A percentile compares a stretch with the other conserved stretches of the same genome.
Conservation (phyloP, 2,329 filamentous ascomycete species). For the Aspergillus sp. region DNA sequence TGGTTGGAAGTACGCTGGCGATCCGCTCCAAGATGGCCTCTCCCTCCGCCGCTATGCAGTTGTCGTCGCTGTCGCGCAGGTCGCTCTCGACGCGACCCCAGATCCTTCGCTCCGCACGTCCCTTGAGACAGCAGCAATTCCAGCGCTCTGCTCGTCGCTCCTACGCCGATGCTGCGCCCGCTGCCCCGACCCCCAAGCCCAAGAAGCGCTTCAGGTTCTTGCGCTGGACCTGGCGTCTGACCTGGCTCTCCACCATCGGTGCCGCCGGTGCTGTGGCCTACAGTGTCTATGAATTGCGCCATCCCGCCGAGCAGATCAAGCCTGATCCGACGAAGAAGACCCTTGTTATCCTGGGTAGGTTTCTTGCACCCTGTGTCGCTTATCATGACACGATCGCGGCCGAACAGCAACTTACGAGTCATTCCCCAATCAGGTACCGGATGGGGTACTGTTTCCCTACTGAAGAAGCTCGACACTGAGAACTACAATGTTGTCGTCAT, state of each 20-base stretch:
- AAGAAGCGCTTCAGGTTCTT: slow-evolving; percentile 68
- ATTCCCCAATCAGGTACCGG: slow-evolving; percentile 71
- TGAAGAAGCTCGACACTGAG: slow-evolving; percentile 98
- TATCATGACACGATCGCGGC: not conserved
- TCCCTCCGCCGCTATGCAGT: slow-evolving; percentile 34
- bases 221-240: slow-evolving; percentile 79
- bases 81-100: slow-evolving; percentile 35
- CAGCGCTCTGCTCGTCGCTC: slow-evolving; percentile 47
- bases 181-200: slow-evolving; percentile 41
- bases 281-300: slow-evolving; percentile 77
- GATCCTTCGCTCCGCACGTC: slow-evolving; percentile 29
- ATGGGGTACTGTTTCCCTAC: slow-evolving; percentile 92
- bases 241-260: slow-evolving; percentile 72
- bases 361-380: not conserved
- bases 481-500: slow-evolving; percentile 99
- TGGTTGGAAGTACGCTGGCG: slow-evolving; percentile 40
- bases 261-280: slow-evolving; percentile 73
- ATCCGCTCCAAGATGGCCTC: slow-evolving; percentile 37
- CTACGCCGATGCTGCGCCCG: slow-evolving; percentile 54
- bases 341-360: slow-evolving; percentile 84
- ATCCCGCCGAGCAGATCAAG: slow-evolving; percentile 76
- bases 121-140: slow-evolving; percentile 30
- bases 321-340: slow-evolving; percentile 94
- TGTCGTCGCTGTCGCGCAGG: slow-evolving; percentile 41
- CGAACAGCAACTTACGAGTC: not conserved